phyloP scores from a whole-genome alignment of 306 rosid species.

The Ochetophila trinervis region DNA sequence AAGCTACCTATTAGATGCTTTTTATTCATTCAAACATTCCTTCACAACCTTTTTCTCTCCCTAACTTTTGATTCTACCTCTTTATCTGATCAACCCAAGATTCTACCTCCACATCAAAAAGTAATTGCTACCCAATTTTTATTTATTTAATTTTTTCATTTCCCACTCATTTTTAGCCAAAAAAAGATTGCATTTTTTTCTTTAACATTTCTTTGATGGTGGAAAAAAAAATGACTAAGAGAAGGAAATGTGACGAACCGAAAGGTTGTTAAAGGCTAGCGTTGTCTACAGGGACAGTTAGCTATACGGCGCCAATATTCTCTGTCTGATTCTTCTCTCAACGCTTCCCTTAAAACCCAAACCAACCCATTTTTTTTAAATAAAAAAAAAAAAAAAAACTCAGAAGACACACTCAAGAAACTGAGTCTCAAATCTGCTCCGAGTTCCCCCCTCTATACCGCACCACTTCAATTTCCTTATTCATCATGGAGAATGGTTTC shows the following conservation, averaged over 20 bases:
- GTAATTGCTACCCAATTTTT: conserved; percentile 1
- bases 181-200: neutral
- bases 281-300: conserved; percentile 52
- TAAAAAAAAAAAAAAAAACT: no score
- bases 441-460: conserved; percentile 3
- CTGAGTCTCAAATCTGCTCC: no score
- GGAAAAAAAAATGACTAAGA: conserved; percentile 8
- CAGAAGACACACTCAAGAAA: neutral
- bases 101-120: conserved; percentile 14
- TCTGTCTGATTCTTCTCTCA: conserved; percentile 16
- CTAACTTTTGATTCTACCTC: conserved; percentile 18
- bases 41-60: neutral
- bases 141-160: conserved; percentile 11
- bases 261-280: conserved; percentile 37
- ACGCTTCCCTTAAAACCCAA: conserved; percentile 40
- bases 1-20: conserved; percentile 24
- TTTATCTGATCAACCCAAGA: conserved; percentile 11
- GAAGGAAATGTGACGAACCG: conserved; percentile 13
- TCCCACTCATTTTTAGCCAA: neutral
- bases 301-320: conserved; percentile 73
- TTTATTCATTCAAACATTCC: conserved; percentile 35
- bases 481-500: conserved; percentile 74
- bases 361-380: conserved; percentile 28
- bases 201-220: conserved; percentile 1
- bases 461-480: conserved; percentile 14